phyloP scores from a whole-genome alignment of 2,329 filamentous ascomycete genomes.

The Beauveria asiatica region DNA sequence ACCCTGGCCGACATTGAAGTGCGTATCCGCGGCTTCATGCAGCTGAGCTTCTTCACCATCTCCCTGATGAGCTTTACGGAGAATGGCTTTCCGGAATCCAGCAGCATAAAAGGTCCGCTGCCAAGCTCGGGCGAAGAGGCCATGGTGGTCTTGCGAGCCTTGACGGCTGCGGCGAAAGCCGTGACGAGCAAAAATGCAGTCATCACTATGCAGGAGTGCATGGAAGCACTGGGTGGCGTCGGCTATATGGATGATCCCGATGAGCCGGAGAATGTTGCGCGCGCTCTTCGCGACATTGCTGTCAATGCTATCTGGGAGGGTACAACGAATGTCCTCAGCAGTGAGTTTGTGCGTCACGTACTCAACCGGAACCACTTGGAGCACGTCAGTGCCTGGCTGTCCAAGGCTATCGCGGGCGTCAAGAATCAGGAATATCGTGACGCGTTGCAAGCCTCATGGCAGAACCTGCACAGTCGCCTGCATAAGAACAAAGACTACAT shows the following conservation, averaged over 20 bases:
- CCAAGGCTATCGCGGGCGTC: background rate
- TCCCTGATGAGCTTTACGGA: slow-evolving; percentile 13
- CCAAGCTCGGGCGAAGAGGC: slow-evolving; percentile 4
- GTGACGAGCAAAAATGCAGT: slow-evolving; percentile 11
- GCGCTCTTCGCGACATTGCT: slow-evolving; percentile 9
- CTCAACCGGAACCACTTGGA: slow-evolving; percentile 7
- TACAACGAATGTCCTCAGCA: slow-evolving; percentile 14
- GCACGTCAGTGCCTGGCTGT: background rate
- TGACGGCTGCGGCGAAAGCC: slow-evolving; percentile 12
- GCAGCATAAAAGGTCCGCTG: background rate
- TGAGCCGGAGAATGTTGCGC: slow-evolving; percentile 12
- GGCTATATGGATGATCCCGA: slow-evolving; percentile 14
- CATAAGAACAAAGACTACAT: background rate
- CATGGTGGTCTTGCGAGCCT: slow-evolving; percentile 2
- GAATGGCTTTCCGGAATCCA: background rate
- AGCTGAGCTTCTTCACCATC: slow-evolving; percentile 10
- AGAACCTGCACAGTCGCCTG: background rate
- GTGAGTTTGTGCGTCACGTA: slow-evolving; percentile 12
- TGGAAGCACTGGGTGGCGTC: slow-evolving; percentile 13
- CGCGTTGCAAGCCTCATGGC: background rate
- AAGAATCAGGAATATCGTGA: background rate
- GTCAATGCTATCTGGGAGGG: slow-evolving; percentile 15
- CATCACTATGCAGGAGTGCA: slow-evolving; percentile 12
- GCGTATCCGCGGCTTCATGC: slow-evolving; percentile 6
- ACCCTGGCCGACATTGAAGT: slow-evolving; percentile 12